Percentiles rank a stretch among this genome's conserved stretches.
Conservation (phyloP, 495 filamentous ascomycete species). For the Astrothelium macrocarpum region DNA sequence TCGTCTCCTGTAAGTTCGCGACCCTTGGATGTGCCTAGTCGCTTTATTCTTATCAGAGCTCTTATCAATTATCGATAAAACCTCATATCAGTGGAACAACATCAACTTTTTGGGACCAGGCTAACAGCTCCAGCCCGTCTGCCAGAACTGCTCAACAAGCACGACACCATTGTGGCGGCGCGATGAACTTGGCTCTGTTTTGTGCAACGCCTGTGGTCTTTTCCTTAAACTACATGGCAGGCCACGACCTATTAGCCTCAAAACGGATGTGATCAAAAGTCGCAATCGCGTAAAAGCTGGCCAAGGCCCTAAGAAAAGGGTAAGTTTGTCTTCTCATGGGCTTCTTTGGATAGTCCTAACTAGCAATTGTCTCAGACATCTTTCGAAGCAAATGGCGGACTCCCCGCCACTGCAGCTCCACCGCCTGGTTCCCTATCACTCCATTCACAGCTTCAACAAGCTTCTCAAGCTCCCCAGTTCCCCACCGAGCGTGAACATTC, state of each 20-base stretch:
- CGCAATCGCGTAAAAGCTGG: slow-evolving; percentile 95
- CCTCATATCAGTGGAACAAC: background rate
- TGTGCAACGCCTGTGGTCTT: slow-evolving; percentile 96
- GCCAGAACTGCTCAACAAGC: slow-evolving; percentile 92
- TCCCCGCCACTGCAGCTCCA: slow-evolving; percentile 28
- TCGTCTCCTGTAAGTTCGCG: background rate
- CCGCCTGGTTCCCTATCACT: background rate
- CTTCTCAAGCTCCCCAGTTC: slow-evolving; percentile 33
- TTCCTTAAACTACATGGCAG: slow-evolving; percentile 95
- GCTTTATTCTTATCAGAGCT: background rate
- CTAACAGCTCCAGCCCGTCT: slow-evolving; percentile 66
- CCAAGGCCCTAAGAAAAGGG: slow-evolving; percentile 79
- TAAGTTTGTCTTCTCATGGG: too few species aligned
- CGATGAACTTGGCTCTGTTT: slow-evolving; percentile 91
- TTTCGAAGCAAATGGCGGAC: slow-evolving; percentile 20
- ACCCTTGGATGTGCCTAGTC: background rate
- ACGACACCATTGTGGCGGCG: slow-evolving; percentile 95
- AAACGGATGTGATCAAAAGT: slow-evolving; percentile 99
- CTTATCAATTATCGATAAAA: slow-evolving; percentile 10
- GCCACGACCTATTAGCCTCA: slow-evolving; percentile 86
- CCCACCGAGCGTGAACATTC: slow-evolving; percentile 26
- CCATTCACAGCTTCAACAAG: background rate
- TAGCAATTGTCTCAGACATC: too few species aligned
- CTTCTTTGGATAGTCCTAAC: too few species aligned
- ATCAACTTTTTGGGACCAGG: background rate